These are phyloP conservation scores for Aureobasidium pullulans DNA, from an alignment of 2,329 filamentous ascomycete genomes.

Conservation along the genomic window DNA sequence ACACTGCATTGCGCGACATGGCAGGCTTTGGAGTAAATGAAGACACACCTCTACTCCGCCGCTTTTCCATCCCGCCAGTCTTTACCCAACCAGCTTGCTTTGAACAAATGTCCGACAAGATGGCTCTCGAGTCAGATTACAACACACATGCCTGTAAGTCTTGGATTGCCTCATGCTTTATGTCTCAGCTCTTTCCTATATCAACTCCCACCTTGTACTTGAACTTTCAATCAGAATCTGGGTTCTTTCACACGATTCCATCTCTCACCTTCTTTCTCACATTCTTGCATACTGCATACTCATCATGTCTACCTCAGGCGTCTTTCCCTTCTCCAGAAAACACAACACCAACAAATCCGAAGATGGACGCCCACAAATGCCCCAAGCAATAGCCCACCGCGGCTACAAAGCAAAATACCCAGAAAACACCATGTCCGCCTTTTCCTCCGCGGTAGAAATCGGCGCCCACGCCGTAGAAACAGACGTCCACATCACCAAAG, in stretches of 20 bases:
- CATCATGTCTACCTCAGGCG: background rate
- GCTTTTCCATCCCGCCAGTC: conserved; percentile 9
- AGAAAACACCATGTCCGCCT: conserved; percentile 80
- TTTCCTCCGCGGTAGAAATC: conserved; percentile 62
- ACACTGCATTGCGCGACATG: background rate
- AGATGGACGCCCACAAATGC: conserved; percentile 26
- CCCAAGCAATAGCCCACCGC: conserved; percentile 70
- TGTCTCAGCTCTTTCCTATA: background rate
- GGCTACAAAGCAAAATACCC: conserved; percentile 71
- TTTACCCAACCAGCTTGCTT: conserved; percentile 15
- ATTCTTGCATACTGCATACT: background rate
- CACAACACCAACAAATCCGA: background rate
- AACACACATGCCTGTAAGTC: conserved; percentile 12
- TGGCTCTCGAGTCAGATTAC: background rate
- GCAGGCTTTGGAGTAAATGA: background rate
- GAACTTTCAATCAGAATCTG: background rate
- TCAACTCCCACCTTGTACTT: background rate
- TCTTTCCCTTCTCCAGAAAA: conserved; percentile 7
- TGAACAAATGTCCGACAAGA: conserved; percentile 17
- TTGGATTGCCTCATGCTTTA: background rate
- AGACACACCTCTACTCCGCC: conserved; percentile 9
- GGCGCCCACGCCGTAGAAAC: conserved; percentile 81
- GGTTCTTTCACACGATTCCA: background rate
- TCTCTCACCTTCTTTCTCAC: background rate
- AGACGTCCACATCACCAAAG: conserved; percentile 74